Percentiles rank a stretch among this genome's conserved stretches.
These are phyloP conservation scores for Apophysomyces elegans DNA, from an alignment of 371 early-diverging fungal genomes.

Conservation along the genomic window DNA sequence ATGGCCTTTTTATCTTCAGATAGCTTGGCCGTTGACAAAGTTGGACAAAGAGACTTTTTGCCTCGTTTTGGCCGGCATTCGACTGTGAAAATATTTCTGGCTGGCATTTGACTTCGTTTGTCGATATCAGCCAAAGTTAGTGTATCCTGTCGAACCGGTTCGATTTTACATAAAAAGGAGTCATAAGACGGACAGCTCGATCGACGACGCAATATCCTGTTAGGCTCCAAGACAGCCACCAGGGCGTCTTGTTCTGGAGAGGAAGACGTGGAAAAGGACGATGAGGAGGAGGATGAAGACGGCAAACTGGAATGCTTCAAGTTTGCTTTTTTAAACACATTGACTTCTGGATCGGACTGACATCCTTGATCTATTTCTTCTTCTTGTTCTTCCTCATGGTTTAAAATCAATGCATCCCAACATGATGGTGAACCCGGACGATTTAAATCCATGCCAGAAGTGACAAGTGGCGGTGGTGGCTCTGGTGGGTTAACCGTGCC, in stretches of 20 bases:
- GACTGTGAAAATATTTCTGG: not conserved
- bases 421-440: not conserved
- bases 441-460: not conserved
- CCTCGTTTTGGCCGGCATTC: not conserved
- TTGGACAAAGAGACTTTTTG: not conserved
- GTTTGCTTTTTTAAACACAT: not conserved
- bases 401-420: not conserved
- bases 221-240: slow-evolving; percentile 10
- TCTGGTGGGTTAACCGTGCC: slow-evolving; percentile 18
- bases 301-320: not conserved
- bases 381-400: not conserved
- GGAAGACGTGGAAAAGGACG: not conserved
- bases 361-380: not conserved
- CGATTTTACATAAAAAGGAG: not conserved
- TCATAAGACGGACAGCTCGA: slow-evolving; percentile 18
- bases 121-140: not conserved
- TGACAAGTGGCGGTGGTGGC: slow-evolving; percentile 15
- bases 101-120: not conserved
- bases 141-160: not conserved
- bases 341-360: slow-evolving; percentile 6
- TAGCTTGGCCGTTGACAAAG: not conserved
- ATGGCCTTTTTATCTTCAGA: not conserved
- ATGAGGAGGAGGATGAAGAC: not conserved
- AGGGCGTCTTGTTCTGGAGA: not conserved
- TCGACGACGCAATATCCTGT: slow-evolving; percentile 17